These are phyloP conservation scores for Melastoma malabathricum DNA, from an alignment of 345 rosid species.

Conservation along the genomic window DNA sequence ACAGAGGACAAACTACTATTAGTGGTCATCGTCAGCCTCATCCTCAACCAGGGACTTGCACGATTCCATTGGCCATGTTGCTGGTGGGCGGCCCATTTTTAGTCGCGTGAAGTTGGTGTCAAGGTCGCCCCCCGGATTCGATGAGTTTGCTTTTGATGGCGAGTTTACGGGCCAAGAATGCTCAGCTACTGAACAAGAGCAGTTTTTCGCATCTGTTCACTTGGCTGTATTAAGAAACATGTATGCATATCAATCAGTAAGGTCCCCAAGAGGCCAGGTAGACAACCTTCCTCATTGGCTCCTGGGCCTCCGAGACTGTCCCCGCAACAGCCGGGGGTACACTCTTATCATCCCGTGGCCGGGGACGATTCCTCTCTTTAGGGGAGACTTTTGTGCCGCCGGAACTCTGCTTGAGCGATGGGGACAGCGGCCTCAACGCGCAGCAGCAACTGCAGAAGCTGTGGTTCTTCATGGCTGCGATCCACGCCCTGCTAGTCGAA, in stretches of 20 bases:
- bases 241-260: conserved; percentile 1
- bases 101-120: too few species aligned
- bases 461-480: conserved; percentile 41
- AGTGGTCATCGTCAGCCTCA: too few species aligned
- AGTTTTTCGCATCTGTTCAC: too few species aligned
- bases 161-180: neutral
- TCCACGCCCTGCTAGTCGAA: conserved; percentile 23
- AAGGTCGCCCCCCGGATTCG: too few species aligned
- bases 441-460: conserved; percentile 44
- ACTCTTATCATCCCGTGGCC: conserved; percentile 21
- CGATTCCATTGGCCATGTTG: too few species aligned
- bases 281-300: conserved; percentile 22
- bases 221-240: too few species aligned
- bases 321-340: conserved; percentile 7
- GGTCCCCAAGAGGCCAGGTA: conserved; percentile 36
- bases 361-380: conserved; percentile 5
- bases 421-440: conserved; percentile 10
- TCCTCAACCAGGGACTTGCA: too few species aligned
- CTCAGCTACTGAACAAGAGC: neutral
- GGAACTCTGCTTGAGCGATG: conserved; percentile 20
- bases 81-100: too few species aligned
- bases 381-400: neutral
- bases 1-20: too few species aligned
- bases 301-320: conserved; percentile 11
- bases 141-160: too few species aligned